Evolutionary conservation across 345 rosid genomes (phyloP).

Genomic region (Eucalyptus regnans): DNA sequence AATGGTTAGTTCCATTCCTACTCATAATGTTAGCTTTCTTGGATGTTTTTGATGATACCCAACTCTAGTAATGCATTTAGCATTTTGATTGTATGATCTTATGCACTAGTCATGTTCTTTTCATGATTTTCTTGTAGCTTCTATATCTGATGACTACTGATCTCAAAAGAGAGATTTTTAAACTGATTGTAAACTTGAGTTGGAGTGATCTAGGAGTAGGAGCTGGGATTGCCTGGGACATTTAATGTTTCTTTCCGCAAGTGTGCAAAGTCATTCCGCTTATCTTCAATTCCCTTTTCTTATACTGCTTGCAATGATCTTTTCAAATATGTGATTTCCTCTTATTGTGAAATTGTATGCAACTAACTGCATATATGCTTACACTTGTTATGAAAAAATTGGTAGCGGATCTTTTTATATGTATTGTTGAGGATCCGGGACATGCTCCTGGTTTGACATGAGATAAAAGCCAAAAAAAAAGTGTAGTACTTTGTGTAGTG

Average conservation of each 20-base stretch:
- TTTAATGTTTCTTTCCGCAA: neutral
- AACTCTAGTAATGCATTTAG: neutral
- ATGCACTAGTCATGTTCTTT: neutral
- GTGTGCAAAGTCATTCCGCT: neutral
- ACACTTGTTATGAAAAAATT: neutral
- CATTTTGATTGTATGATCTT: neutral
- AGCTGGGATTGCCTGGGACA: neutral
- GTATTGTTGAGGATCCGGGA: neutral
- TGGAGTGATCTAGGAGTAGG: neutral
- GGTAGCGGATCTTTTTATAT: neutral
- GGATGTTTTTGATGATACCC: neutral
- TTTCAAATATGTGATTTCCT: neutral
- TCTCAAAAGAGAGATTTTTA: neutral
- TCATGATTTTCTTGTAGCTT: neutral
- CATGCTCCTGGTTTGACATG: neutral
- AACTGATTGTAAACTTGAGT: neutral
- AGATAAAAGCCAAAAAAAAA: neutral
- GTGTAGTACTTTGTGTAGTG: neutral
- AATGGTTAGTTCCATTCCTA: constrained; percentile 44
- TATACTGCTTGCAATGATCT: neutral
- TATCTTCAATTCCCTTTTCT: neutral
- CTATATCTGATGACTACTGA: neutral
- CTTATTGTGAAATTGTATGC: neutral
- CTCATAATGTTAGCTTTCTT: neutral
- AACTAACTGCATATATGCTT: neutral